Evolutionary conservation across 225 moss, liverwort and hornwort species (phyloP).

Genomic region (Polytrichum formosum): DNA sequence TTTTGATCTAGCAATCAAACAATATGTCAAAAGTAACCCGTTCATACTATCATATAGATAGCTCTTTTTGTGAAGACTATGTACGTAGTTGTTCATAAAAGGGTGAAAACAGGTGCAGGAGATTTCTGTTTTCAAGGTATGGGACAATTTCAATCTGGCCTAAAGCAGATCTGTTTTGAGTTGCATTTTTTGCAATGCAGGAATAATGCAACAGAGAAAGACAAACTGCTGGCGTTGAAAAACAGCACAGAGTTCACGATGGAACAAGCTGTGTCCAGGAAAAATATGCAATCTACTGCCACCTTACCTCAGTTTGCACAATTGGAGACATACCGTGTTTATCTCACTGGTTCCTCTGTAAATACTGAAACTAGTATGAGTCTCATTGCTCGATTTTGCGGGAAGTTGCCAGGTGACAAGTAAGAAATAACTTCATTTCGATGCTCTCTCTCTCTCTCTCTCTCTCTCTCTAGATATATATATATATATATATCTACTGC

Average conservation of each 20-base stretch:
- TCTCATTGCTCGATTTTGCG: slow-evolving; percentile 71
- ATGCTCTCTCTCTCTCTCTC: slow-evolving; percentile 1
- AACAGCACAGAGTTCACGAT: slow-evolving; percentile 76
- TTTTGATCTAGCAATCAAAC: no score
- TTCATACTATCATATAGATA: no score
- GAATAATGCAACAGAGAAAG: slow-evolving; percentile 63
- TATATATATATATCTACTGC: no score
- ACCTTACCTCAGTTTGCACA: slow-evolving; percentile 18
- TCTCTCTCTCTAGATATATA: no score
- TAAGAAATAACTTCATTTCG: slow-evolving; percentile 24
- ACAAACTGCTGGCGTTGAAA: slow-evolving; percentile 49
- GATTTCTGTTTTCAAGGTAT: no score
- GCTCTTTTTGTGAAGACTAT: no score
- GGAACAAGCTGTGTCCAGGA: slow-evolving; percentile 73
- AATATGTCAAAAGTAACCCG: no score
- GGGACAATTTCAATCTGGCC: no score
- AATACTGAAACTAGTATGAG: slow-evolving; percentile 63
- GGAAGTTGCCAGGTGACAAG: slow-evolving; percentile 90
- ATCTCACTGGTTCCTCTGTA: slow-evolving; percentile 68
- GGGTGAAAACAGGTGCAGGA: no score
- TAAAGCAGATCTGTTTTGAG: no score
- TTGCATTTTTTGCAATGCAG: slow-evolving; percentile 25
- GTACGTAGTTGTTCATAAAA: no score
- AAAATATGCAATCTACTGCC: slow-evolving; percentile 28
- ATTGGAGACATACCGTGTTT: slow-evolving; percentile 55